Base-by-base conservation (phyloP, 176 grass and related monocot genomes). In the Pharus latifolius region DNA sequence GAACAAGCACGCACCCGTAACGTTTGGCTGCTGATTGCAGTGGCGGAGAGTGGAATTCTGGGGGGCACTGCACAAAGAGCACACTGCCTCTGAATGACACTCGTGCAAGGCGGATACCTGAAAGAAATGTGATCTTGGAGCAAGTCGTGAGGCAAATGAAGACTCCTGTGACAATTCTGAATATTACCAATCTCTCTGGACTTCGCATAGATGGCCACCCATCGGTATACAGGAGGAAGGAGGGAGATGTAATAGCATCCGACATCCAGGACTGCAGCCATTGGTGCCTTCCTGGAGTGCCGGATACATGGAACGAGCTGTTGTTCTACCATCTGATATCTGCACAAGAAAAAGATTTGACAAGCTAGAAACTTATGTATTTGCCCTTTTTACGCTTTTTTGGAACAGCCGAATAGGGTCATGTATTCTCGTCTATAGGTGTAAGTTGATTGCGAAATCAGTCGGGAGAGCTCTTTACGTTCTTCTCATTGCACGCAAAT, bases 181-280 rank as follows among this genome's bases (percentile, higher is more conserved):
- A 98, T 67, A 83, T 93, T 52, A 93, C 89, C 22, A 76, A 75
- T 53, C 63, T 93, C 67, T 98, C 89, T 53, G 89, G 87, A 49
- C 58, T 85, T 22, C 82, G 94, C 52, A 90, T 93, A 40, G 94
- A 98, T 34, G 89, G 89, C 16, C 94, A 98, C 53, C 89, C 89
- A 63, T 93, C 94, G 37, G 58, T 88, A 8, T 91, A 98, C 78
- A 87, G 94, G n/a, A 80, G 63, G 78, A 90, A 82, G 15, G 58
- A 5, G 28, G 59, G 12, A 30, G 74, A 17, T 50, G 41, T 64
- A 44, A n/a, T 50, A 4, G 3, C 50, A 10, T 87, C 72, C 13
- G 44, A 52, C 63, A 63, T 84, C 27, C 91, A 96, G 72, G 91
- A 96, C 71, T 96, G 87, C 72, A 96, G 87, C 60, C 84, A 91